These are phyloP conservation scores for Aurifilum marmelostoma DNA, from an alignment of 2,329 filamentous ascomycete species.

Conservation along the genomic window DNA sequence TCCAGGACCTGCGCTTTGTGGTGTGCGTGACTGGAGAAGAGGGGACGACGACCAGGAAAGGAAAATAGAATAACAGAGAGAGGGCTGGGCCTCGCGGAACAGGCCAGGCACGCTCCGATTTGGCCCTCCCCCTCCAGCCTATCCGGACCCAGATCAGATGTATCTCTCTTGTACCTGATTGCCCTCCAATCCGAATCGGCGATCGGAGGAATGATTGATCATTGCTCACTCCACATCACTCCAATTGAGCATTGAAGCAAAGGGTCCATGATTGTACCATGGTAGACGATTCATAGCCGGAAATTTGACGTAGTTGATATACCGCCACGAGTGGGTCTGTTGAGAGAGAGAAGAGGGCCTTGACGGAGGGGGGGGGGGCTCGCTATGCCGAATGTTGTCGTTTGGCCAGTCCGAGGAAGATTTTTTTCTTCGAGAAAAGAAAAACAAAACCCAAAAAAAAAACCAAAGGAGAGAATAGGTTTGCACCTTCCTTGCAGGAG, in stretches of 20 bases:
- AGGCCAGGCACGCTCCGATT: slow-evolving; percentile 22
- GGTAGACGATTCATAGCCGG: not conserved
- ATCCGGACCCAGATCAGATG: slow-evolving; percentile 6
- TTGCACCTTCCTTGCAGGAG: not conserved
- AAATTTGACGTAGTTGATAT: not conserved
- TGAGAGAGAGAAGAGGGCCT: not conserved
- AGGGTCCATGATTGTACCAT: not conserved
- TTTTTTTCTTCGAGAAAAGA: too few species aligned
- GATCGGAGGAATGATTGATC: not conserved
- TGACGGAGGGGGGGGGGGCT: not conserved
- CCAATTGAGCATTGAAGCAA: not conserved
- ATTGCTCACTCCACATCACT: not conserved
- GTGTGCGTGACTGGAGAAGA: not conserved
- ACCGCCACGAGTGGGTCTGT: not conserved
- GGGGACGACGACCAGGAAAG: not conserved
- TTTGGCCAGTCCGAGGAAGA: too few species aligned
- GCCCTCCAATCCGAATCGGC: not conserved
- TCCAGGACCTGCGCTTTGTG: not conserved
- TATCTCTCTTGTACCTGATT: not conserved
- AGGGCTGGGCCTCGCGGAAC: slow-evolving; percentile 17
- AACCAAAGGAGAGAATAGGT: too few species aligned
- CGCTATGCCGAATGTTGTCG: not conserved
- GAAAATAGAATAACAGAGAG: not conserved
- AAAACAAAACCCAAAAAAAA: not conserved
- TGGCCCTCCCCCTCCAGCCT: slow-evolving; percentile 16